phyloP scores from a whole-genome alignment of 305 asterid genomes.

The Solanum hybrid region DNA sequence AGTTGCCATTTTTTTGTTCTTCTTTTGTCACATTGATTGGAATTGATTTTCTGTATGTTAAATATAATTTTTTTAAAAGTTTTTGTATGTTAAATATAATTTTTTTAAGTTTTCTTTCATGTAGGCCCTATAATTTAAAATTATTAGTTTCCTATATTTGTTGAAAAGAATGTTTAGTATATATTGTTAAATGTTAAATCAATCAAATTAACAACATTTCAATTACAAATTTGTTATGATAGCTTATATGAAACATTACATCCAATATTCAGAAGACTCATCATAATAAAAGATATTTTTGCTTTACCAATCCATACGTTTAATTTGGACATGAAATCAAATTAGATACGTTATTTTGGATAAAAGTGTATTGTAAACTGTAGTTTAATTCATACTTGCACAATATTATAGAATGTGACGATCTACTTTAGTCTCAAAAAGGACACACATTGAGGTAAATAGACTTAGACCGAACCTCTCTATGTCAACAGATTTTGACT shows the following conservation, averaged over 20 bases:
- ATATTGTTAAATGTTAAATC: background rate
- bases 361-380: too few relatives aligned
- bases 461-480: too few relatives aligned
- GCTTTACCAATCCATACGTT: background rate
- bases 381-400: too few relatives aligned
- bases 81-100: background rate
- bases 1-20: background rate
- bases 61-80: background rate
- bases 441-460: too few relatives aligned
- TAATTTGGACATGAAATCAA: background rate
- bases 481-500: too few relatives aligned
- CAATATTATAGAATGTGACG: too few relatives aligned
- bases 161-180: background rate
- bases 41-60: background rate
- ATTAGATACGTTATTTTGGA: too few relatives aligned
- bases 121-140: background rate
- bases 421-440: too few relatives aligned
- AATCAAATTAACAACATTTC: background rate
- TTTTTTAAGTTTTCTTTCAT: background rate
- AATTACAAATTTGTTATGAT: background rate
- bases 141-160: background rate
- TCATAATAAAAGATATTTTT: background rate
- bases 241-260: background rate
- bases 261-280: background rate
- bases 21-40: background rate